phyloP scores from a whole-genome alignment of 2,329 filamentous ascomycete genomes.

The Monosporascus ibericus region DNA sequence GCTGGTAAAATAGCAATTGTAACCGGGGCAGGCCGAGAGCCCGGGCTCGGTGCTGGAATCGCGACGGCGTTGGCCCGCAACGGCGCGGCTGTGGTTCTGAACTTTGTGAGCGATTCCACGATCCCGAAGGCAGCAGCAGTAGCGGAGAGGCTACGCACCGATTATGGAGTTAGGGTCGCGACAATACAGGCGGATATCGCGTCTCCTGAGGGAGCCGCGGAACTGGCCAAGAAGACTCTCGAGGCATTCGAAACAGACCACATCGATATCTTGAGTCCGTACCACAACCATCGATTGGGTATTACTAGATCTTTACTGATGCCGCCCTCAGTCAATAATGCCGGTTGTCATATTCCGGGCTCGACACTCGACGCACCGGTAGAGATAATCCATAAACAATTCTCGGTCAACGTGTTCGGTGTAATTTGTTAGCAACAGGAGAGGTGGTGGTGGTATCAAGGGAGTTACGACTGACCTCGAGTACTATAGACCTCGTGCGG shows the following conservation, averaged over 20 bases:
- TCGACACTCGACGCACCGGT: constrained; percentile 11
- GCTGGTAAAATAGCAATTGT: constrained; percentile 36
- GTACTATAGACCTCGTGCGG: constrained; percentile 14
- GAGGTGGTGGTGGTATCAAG: not conserved
- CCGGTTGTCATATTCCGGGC: constrained; percentile 7
- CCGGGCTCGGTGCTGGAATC: constrained; percentile 37
- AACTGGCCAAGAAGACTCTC: constrained; percentile 30
- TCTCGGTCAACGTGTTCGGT: constrained; percentile 21
- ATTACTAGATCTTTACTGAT: not conserved
- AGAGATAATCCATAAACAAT: constrained; percentile 16
- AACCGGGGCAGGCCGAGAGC: constrained; percentile 38
- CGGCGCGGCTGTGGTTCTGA: constrained; percentile 33
- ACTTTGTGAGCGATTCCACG: constrained; percentile 32
- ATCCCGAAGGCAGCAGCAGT: constrained; percentile 24
- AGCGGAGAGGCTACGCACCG: constrained; percentile 17
- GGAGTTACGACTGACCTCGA: not conserved
- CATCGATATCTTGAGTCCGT: constrained; percentile 35
- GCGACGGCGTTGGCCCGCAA: constrained; percentile 33
- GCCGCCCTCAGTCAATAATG: constrained; percentile 19
- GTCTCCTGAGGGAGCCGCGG: constrained; percentile 23
- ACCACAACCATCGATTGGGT: not conserved
- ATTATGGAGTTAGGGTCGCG: constrained; percentile 24
- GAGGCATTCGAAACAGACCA: constrained; percentile 26
- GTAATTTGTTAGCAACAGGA: constrained; percentile 9
- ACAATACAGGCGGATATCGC: constrained; percentile 28